phyloP scores from a whole-genome alignment of 441 rosid genomes.

The Codiaeum variegatum region DNA sequence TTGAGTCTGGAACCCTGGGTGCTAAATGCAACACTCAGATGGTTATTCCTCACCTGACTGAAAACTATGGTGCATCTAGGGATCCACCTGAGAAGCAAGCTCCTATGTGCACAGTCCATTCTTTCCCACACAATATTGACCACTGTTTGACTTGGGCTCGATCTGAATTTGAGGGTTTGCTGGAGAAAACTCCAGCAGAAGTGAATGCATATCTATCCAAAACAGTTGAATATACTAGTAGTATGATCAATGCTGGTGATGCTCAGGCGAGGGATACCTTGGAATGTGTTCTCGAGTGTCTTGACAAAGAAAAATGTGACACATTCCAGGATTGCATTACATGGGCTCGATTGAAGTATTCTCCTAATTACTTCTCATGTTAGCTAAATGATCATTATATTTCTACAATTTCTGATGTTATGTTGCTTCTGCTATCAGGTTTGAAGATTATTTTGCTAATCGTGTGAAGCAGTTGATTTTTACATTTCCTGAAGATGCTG shows the following conservation, averaged over 20 bases:
- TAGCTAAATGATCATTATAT: neutral
- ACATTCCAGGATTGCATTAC: slow-evolving; percentile 75
- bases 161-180: slow-evolving; percentile 89
- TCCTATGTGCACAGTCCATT: slow-evolving; percentile 94
- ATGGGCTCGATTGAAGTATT: slow-evolving; percentile 85
- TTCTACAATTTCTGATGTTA: neutral
- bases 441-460: slow-evolving; percentile 82
- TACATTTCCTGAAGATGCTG: slow-evolving; percentile 92
- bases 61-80: slow-evolving; percentile 92
- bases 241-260: slow-evolving; percentile 74
- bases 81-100: slow-evolving; percentile 98
- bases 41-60: slow-evolving; percentile 90
- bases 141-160: slow-evolving; percentile 98
- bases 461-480: slow-evolving; percentile 80
- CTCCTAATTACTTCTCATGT: slow-evolving; percentile 7
- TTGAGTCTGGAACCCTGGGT: slow-evolving; percentile 93
- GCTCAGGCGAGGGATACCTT: slow-evolving; percentile 87
- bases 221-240: slow-evolving; percentile 58
- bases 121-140: slow-evolving; percentile 93
- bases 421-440: slow-evolving; percentile 40
- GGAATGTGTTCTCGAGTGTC: slow-evolving; percentile 76
- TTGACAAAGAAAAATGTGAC: slow-evolving; percentile 74
- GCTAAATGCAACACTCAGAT: slow-evolving; percentile 90
- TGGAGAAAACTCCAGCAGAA: slow-evolving; percentile 91
- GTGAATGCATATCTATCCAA: slow-evolving; percentile 78